These are phyloP conservation scores for Strobilomyces echinocephalus DNA, from an alignment of 768 basidiomycete genomes.

Conservation along the genomic window DNA sequence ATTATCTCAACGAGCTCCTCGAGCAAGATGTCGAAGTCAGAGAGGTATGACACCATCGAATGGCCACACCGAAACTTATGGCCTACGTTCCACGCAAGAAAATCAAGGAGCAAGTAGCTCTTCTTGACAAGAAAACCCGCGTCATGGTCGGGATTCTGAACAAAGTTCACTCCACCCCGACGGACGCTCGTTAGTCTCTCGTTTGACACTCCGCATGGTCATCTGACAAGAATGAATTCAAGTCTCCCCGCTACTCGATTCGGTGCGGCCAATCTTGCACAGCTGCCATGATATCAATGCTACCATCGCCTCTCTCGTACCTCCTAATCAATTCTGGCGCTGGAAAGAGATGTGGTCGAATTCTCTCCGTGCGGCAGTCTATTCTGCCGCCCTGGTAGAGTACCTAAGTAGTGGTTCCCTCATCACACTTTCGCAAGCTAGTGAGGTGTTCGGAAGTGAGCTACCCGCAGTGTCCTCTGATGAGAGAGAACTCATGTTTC, in stretches of 20 bases:
- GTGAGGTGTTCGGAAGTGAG: conserved; percentile 65
- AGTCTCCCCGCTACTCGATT: conserved; percentile 61
- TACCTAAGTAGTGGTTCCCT: conserved; percentile 59
- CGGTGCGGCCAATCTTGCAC: conserved; percentile 50
- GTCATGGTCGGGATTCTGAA: conserved; percentile 71
- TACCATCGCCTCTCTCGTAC: conserved; percentile 55
- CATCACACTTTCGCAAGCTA: conserved; percentile 49
- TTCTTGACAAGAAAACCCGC: conserved; percentile 72
- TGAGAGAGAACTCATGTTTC: conserved; percentile 4
- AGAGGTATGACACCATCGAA: conserved; percentile 45
- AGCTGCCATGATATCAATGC: conserved; percentile 49
- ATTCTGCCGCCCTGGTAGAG: conserved; percentile 59
- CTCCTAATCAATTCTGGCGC: conserved; percentile 72
- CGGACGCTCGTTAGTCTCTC: conserved; percentile 46
- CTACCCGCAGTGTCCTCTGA: conserved; percentile 5
- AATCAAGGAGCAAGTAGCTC: conserved; percentile 72
- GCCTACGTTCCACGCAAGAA: conserved; percentile 42
- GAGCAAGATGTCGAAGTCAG: conserved; percentile 59
- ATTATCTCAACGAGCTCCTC: conserved; percentile 53
- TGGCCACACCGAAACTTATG: background rate
- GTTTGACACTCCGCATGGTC: conserved; percentile 5
- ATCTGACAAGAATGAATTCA: conserved; percentile 9
- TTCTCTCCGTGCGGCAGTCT: conserved; percentile 62
- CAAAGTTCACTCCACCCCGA: conserved; percentile 73
- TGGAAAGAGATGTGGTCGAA: conserved; percentile 84